A percentile compares a stretch with the other conserved stretches of the same genome.
Evolutionary conservation across 441 rosid species (phyloP).

Genomic region (Pelargonium citronellum): DNA sequence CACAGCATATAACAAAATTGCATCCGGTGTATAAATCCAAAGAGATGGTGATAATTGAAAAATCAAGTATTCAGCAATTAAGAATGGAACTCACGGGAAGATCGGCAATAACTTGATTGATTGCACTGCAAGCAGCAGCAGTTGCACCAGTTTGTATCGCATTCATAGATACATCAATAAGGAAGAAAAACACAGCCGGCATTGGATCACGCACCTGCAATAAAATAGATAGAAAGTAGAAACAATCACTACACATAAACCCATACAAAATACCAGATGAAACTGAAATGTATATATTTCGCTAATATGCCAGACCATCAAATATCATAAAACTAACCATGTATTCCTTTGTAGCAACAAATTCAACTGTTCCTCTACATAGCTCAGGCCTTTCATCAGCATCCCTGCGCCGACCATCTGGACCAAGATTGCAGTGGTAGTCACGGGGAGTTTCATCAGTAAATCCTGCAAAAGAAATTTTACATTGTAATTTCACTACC

Average conservation of each 20-base stretch:
- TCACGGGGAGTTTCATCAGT: constrained; percentile 88
- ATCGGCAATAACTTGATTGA: constrained; percentile 77
- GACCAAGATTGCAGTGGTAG: constrained; percentile 93
- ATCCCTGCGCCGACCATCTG: constrained; percentile 96
- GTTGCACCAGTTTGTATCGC: constrained; percentile 90
- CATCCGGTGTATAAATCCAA: background rate
- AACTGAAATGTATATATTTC: background rate
- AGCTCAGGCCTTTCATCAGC: constrained; percentile 97
- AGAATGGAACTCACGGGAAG: constrained; percentile 68
- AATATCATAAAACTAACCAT: constrained; percentile 54
- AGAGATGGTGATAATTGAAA: background rate
- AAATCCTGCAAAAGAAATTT: constrained; percentile 49
- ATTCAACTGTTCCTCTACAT: constrained; percentile 89
- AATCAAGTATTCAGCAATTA: constrained; percentile 16
- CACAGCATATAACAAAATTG: background rate
- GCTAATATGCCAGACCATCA: constrained; percentile 9
- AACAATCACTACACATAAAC: background rate
- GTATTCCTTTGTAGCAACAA: constrained; percentile 81
- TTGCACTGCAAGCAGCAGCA: constrained; percentile 93
- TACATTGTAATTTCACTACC: constrained; percentile 19
- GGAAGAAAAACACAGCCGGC: constrained; percentile 88
- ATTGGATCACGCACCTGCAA: constrained; percentile 89
- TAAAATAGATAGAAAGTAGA: constrained; percentile 17
- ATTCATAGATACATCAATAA: constrained; percentile 87
- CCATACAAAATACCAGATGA: background rate